These are phyloP conservation scores for Trametes sp. DNA, from an alignment of 1,284 basidiomycete species.

Conservation along the genomic window DNA sequence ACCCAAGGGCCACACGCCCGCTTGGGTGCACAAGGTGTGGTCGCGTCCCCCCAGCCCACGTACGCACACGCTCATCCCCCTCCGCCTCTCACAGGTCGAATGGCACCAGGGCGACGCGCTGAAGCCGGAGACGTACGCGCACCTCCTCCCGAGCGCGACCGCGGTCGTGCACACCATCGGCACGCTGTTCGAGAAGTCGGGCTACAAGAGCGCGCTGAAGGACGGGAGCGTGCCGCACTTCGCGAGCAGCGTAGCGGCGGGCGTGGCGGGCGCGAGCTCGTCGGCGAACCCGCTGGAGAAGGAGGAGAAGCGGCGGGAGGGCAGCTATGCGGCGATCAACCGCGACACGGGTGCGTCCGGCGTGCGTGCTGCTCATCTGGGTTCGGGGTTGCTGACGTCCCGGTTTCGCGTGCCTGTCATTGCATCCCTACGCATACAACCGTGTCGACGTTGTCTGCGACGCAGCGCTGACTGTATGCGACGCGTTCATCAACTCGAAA, in stretches of 20 bases:
- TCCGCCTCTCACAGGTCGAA: conserved; percentile 61
- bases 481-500: conserved; percentile 67
- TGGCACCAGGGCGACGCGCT: conserved; percentile 87
- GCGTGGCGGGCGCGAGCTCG: conserved; percentile 44
- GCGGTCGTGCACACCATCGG: conserved; percentile 97
- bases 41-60: conserved; percentile 20
- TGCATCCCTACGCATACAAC: neutral
- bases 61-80: conserved; percentile 5
- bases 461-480: conserved; percentile 76
- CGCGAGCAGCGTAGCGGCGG: conserved; percentile 52
- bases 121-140: conserved; percentile 75
- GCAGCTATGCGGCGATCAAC: conserved; percentile 84
- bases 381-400: conserved; percentile 2
- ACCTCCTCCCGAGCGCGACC: conserved; percentile 68
- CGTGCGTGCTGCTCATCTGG: conserved; percentile 52
- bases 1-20: conserved; percentile 88
- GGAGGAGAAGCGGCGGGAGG: conserved; percentile 41
- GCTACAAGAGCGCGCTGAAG: conserved; percentile 81
- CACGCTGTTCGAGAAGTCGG: conserved; percentile 82
- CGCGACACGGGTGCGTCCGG: conserved; percentile 78
- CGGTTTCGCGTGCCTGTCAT: neutral
- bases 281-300: conserved; percentile 72
- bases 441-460: neutral
- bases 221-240: conserved; percentile 65
- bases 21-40: conserved; percentile 80